Base-by-base conservation (phyloP, 108 stramenopile species). In the Schizochytrium sp. region DNA sequence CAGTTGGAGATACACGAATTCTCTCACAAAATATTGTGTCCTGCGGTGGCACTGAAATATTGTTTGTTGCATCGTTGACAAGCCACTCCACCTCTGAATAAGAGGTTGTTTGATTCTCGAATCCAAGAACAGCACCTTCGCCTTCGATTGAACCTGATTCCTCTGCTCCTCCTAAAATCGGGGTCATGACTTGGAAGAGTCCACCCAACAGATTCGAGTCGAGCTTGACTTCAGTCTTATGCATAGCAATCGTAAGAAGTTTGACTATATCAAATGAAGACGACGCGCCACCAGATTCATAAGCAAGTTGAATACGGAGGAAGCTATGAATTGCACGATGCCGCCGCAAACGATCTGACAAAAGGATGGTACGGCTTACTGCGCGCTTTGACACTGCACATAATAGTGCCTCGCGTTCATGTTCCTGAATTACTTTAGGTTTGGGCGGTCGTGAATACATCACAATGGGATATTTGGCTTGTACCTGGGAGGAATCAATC, bases 201-300 rank as follows among this genome's bases (percentile, higher is more conserved):
- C 73, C 73, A 0, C 50, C 53, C 28, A 83, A 53, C 4, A 83
- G 53, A 10, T 53, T n/a, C 0, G 46, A 53, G 73, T 83, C 73
- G 15, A 83, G 19, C 73, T 55, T 49, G 7, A 83, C 53, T 28
- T 83, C 73, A 46, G 55, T 15, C 50, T 49, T 49, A 28, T 83
- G 46, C 73, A 83, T 83, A 4, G 46, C 28, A 28, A 83, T 19
- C 38, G 46, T 49, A 17, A 3, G 13, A 17, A 53, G 53, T 40
- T 55, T 83, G 73, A 53, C 46, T 38, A 83, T 83, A 53, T 83
- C 73, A 55, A 83, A 83, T n/a, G 73, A 83, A 40, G 73, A 83
- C 4, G 46, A 53, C 38, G 50, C 73, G 4, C 50, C 50, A n/a
- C 53, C 73, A n/a, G 4, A 83, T 10, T 83, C 73, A n/a, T 83